Conservation (phyloP, 805 yeast species). For the Candida khao-thaluensis region DNA sequence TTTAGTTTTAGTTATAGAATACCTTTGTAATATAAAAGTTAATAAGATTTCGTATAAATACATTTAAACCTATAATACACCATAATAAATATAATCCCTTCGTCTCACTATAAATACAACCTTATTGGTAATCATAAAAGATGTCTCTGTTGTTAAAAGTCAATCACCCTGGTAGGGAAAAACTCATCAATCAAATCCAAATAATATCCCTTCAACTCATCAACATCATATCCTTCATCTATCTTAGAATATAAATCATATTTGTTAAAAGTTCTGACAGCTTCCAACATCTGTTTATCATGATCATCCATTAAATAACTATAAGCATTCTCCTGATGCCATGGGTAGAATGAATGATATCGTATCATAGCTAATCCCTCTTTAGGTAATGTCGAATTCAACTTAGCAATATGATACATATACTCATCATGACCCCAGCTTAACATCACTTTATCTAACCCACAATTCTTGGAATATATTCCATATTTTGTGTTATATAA, state of each 20-base stretch:
- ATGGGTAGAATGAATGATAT: slow-evolving; percentile 73
- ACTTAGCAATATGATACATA: slow-evolving; percentile 69
- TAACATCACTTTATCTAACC: slow-evolving; percentile 65
- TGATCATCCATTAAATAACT: slow-evolving; percentile 61
- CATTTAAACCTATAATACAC: not conserved
- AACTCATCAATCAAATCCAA: slow-evolving; percentile 63
- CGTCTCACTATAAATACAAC: no score
- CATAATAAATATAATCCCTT: no score
- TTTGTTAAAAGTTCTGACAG: slow-evolving; percentile 65
- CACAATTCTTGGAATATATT: slow-evolving; percentile 62
- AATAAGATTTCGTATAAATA: not conserved
- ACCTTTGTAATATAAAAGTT: slow-evolving; percentile 5
- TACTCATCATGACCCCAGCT: slow-evolving; percentile 83
- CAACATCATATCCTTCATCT: slow-evolving; percentile 48
- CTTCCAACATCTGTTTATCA: slow-evolving; percentile 58
- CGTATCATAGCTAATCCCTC: slow-evolving; percentile 74
- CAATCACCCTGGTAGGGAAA: slow-evolving; percentile 56
- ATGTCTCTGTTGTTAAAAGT: no score
- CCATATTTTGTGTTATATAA: slow-evolving; percentile 66
- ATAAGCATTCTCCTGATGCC: slow-evolving; percentile 73
- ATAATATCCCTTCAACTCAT: slow-evolving; percentile 56
- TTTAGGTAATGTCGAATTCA: slow-evolving; percentile 59
- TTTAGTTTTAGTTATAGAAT: slow-evolving; percentile 7
- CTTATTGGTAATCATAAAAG: no score
- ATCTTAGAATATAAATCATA: slow-evolving; percentile 68